A percentile compares a stretch with the other conserved stretches of the same genome.
Evolutionary conservation across 805 yeast species (phyloP).

Genomic region (Candida ponderosae): DNA sequence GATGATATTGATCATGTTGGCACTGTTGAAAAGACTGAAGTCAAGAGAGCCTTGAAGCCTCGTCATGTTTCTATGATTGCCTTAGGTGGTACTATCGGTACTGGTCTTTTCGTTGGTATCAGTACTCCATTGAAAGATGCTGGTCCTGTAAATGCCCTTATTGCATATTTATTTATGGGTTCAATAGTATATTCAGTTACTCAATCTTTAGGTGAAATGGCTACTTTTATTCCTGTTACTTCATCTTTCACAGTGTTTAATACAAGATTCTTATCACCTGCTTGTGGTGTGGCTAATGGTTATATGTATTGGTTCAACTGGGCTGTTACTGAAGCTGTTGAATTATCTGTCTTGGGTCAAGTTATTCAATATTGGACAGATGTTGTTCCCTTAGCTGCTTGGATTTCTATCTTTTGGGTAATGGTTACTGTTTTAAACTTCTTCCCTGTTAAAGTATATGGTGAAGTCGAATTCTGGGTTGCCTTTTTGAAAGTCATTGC

Average conservation of each 20-base stretch:
- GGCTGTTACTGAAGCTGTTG: slow-evolving; percentile 64
- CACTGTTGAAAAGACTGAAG: slow-evolving; percentile 32
- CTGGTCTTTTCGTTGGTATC: slow-evolving; percentile 61
- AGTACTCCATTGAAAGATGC: slow-evolving; percentile 44
- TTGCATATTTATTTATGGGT: slow-evolving; percentile 58
- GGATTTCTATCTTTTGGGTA: slow-evolving; percentile 50
- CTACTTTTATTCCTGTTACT: slow-evolving; percentile 60
- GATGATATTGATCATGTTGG: slow-evolving; percentile 16
- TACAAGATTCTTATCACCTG: slow-evolving; percentile 53
- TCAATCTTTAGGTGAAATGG: slow-evolving; percentile 69
- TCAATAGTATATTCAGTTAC: slow-evolving; percentile 52
- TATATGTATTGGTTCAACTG: slow-evolving; percentile 69
- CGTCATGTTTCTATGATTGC: slow-evolving; percentile 68
- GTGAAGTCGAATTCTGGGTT: slow-evolving; percentile 50
- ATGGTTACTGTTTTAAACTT: slow-evolving; percentile 35
- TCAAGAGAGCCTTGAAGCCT: slow-evolving; percentile 49
- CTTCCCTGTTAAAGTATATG: slow-evolving; percentile 47
- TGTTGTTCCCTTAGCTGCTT: slow-evolving; percentile 50
- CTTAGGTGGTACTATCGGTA: slow-evolving; percentile 68
- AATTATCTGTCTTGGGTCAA: slow-evolving; percentile 49
- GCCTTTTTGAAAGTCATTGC: slow-evolving; percentile 46
- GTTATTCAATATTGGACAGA: slow-evolving; percentile 47
- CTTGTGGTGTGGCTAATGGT: slow-evolving; percentile 62
- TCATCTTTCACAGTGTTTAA: slow-evolving; percentile 57
- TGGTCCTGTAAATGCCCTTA: slow-evolving; percentile 59